Conservation (phyloP, 805 yeast genomes). For the Wickerhamiella occidentalis region DNA sequence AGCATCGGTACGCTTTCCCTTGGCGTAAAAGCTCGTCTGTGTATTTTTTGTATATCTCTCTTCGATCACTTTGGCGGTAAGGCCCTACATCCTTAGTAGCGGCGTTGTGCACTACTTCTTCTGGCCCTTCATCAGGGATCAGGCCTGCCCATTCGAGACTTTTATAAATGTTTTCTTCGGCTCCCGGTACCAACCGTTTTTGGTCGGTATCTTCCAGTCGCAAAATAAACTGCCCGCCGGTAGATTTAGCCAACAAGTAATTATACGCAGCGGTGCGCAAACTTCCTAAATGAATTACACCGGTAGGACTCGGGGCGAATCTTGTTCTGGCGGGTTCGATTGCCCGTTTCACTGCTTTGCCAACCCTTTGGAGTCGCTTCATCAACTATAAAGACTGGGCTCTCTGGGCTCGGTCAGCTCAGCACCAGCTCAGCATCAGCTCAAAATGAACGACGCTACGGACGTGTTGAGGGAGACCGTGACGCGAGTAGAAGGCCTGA, state of each 20-base stretch:
- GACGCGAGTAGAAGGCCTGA: conserved; percentile 42
- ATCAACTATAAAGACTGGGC: background rate
- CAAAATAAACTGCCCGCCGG: conserved; percentile 68
- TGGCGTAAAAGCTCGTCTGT: conserved; percentile 42
- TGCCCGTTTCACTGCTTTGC: background rate
- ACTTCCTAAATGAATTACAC: conserved; percentile 86
- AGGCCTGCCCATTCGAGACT: conserved; percentile 70
- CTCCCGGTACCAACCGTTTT: conserved; percentile 62
- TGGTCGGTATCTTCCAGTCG: conserved; percentile 92
- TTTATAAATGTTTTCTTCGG: conserved; percentile 68
- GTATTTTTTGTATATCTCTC: conserved; percentile 50
- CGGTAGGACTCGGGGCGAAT: conserved; percentile 98
- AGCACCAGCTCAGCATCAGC: background rate
- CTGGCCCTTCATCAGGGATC: conserved; percentile 72
- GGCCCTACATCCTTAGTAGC: conserved; percentile 37
- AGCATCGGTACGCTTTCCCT: conserved; percentile 78
- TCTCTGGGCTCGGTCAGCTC: background rate
- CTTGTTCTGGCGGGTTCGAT: conserved; percentile 43
- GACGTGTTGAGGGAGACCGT: conserved; percentile 70
- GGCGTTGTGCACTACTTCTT: conserved; percentile 15
- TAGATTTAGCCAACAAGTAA: conserved; percentile 63
- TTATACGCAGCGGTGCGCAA: conserved; percentile 87
- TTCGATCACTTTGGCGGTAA: conserved; percentile 74
- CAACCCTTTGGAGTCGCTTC: conserved; percentile 6
- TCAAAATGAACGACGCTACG: conserved; percentile 36